Evolutionary conservation across 306 rosid species (phyloP).

Genomic region (Lupinus albus): DNA sequence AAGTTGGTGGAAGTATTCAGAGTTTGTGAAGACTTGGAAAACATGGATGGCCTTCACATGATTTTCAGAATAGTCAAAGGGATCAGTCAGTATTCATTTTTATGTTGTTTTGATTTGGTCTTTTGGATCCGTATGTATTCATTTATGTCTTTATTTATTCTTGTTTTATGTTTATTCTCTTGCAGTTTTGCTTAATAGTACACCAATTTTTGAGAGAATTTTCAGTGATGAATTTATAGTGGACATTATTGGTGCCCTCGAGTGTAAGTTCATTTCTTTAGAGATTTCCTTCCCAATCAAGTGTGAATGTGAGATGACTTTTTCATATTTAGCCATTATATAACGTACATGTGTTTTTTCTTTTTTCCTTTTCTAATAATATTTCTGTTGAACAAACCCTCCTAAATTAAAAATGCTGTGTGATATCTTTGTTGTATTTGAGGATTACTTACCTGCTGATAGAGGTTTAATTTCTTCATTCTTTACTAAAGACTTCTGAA

Average conservation of each 20-base stretch:
- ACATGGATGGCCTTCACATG: slow-evolving; percentile 88
- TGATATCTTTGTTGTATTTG: slow-evolving; percentile 13
- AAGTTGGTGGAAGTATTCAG: slow-evolving; percentile 81
- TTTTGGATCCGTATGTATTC: slow-evolving; percentile 13
- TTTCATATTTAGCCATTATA: slow-evolving; percentile 10
- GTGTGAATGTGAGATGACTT: neutral
- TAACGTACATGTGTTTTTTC: neutral
- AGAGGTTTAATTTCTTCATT: slow-evolving; percentile 30
- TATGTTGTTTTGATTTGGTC: slow-evolving; percentile 14
- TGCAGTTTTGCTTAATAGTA: slow-evolving; percentile 87
- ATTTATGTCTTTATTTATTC: slow-evolving; percentile 26
- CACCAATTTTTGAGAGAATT: slow-evolving; percentile 82
- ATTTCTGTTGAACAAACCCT: neutral
- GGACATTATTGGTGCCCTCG: slow-evolving; percentile 88
- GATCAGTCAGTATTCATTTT: slow-evolving; percentile 71
- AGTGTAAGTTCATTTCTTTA: slow-evolving; percentile 68
- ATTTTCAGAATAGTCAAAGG: slow-evolving; percentile 88
- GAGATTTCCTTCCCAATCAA: slow-evolving; percentile 1
- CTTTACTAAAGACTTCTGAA: slow-evolving; percentile 34
- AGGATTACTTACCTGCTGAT: slow-evolving; percentile 1
- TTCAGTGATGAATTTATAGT: slow-evolving; percentile 79
- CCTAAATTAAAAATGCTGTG: neutral
- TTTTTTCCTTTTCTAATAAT: neutral
- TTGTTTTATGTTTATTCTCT: slow-evolving; percentile 28
- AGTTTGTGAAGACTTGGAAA: slow-evolving; percentile 75